A percentile compares a stretch with the other conserved stretches of the same genome.
Conservation (phyloP, 2,329 filamentous ascomycete species). For the Fusarium buxicola region DNA sequence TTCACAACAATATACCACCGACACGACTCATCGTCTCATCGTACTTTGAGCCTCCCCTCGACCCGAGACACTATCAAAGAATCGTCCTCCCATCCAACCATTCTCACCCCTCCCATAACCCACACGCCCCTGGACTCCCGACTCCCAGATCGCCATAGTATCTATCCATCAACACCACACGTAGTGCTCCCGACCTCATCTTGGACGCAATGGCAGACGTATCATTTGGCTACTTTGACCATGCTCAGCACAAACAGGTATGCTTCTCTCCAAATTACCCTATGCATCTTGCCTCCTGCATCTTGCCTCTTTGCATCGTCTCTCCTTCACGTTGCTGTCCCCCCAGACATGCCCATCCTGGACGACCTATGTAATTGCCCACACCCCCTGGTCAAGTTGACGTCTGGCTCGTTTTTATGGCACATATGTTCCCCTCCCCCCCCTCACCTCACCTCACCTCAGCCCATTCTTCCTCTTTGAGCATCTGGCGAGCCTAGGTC, state of each 20-base stretch:
- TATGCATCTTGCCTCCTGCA: conserved; percentile 4
- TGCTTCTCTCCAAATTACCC: conserved; percentile 19
- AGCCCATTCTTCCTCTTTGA: conserved; percentile 37
- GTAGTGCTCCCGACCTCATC: conserved; percentile 35
- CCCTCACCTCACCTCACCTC: conserved; percentile 41
- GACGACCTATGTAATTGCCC: conserved; percentile 21
- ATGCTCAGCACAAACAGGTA: conserved; percentile 46
- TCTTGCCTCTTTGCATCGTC: conserved; percentile 1
- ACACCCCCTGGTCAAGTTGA: conserved; percentile 34
- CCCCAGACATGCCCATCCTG: conserved; percentile 19
- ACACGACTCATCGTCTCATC: conserved; percentile 29
- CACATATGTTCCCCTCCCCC: conserved; percentile 39
- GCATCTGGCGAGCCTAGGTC: conserved; percentile 25
- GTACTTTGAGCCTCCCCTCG: conserved; percentile 14
- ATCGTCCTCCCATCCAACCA: background rate
- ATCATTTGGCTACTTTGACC: conserved; percentile 47
- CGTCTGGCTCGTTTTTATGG: conserved; percentile 43
- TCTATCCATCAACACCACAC: conserved; percentile 32
- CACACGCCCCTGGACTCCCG: conserved; percentile 25
- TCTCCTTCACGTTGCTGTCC: conserved; percentile 13
- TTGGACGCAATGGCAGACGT: conserved; percentile 43
- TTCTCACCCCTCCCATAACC: conserved; percentile 21
- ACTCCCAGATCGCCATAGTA: conserved; percentile 30
- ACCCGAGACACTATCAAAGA: conserved; percentile 16
- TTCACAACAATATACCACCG: conserved; percentile 5